These are phyloP conservation scores for Dichomitus squalens DNA, from an alignment of 1,284 basidiomycete genomes.

Conservation along the genomic window DNA sequence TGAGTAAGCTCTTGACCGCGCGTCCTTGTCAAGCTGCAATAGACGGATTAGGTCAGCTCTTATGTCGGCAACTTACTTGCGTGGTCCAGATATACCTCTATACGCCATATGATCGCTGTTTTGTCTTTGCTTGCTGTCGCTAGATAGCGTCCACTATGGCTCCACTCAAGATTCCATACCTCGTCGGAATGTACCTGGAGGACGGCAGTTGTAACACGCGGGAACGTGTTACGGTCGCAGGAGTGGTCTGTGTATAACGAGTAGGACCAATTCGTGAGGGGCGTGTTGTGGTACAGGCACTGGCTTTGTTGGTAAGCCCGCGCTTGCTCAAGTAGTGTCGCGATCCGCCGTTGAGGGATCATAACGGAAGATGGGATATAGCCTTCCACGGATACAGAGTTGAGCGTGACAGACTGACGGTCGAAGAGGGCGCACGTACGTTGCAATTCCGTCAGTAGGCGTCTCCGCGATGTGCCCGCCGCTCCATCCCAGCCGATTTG, in stretches of 20 bases:
- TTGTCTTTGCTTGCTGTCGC: constrained; percentile 90
- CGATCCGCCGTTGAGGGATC: constrained; percentile 89
- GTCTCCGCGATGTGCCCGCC: constrained; percentile 74
- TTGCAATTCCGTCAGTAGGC: constrained; percentile 82
- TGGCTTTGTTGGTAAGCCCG: constrained; percentile 76
- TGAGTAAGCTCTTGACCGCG: constrained; percentile 59
- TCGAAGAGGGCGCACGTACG: constrained; percentile 48
- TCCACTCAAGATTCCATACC: constrained; percentile 96
- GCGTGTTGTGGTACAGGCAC: constrained; percentile 82
- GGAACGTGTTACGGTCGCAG: constrained; percentile 83
- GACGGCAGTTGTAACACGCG: constrained; percentile 81
- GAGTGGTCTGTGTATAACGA: constrained; percentile 88
- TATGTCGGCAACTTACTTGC: not conserved
- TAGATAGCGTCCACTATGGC: constrained; percentile 82
- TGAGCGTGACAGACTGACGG: constrained; percentile 3
- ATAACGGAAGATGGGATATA: constrained; percentile 90
- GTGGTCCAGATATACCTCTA: constrained; percentile 60
- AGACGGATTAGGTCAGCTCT: constrained; percentile 7
- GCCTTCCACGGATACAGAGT: constrained; percentile 45
- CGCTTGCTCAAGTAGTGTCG: constrained; percentile 87
- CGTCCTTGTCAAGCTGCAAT: constrained; percentile 49
- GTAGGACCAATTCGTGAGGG: constrained; percentile 58
- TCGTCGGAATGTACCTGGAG: constrained; percentile 89
- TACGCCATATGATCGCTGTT: constrained; percentile 87
- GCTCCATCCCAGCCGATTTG: constrained; percentile 92